phyloP scores from a whole-genome alignment of 208 protist species.

The Acanthamoeba healyi region DNA sequence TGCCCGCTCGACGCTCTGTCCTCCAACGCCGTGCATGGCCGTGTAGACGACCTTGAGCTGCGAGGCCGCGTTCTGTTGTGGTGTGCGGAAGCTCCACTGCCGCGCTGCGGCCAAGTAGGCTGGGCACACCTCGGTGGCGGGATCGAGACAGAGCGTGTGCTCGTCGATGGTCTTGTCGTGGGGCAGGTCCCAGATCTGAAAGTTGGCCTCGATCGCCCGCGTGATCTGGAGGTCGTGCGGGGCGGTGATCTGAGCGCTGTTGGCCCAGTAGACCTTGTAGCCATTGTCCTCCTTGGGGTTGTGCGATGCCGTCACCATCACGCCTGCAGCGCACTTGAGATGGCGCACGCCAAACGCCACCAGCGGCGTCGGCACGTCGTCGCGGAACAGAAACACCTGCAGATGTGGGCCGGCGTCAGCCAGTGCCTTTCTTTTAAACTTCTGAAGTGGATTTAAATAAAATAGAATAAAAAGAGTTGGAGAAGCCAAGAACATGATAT shows the following conservation, averaged over 20 bases:
- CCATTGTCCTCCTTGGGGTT: slow-evolving; percentile 99
- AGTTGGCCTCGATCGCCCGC: slow-evolving; percentile 92
- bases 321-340: slow-evolving; percentile 89
- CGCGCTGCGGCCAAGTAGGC: background rate
- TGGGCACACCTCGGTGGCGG: background rate
- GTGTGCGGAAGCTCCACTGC: background rate
- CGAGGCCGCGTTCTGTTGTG: background rate
- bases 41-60: slow-evolving; percentile 88
- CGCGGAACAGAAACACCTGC: slow-evolving; percentile 2
- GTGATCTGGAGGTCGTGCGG: slow-evolving; percentile 96
- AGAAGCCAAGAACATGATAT: no score
- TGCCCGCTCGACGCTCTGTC: slow-evolving; percentile 88
- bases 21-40: slow-evolving; percentile 96
- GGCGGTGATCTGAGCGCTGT: slow-evolving; percentile 92
- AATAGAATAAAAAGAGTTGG: background rate
- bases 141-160: slow-evolving; percentile 53
- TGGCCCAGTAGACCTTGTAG: slow-evolving; percentile 99
- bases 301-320: slow-evolving; percentile 98
- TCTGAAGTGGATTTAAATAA: background rate
- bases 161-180: slow-evolving; percentile 32
- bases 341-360: slow-evolving; percentile 84
- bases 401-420: no score
- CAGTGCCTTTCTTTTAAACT: no score
- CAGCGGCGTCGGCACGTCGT: slow-evolving; percentile 37
- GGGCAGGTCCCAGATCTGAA: slow-evolving; percentile 88